phyloP scores from a whole-genome alignment of 2,329 filamentous ascomycete genomes.

The Juglanconis sp. region DNA sequence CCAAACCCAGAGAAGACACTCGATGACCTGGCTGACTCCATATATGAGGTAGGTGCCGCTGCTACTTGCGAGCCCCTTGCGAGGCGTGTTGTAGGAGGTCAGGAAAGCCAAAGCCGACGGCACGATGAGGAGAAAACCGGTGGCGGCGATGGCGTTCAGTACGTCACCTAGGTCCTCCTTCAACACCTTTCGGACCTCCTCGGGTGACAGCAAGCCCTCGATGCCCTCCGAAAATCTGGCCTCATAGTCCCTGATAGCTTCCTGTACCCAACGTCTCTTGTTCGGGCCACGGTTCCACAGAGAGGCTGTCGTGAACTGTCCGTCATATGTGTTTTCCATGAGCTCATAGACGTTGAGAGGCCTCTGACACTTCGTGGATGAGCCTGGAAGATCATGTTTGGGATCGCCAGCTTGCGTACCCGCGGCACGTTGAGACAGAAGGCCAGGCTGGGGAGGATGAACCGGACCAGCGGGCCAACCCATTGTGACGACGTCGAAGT shows the following conservation, averaged over 20 bases:
- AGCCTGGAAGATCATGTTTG: conserved; percentile 15
- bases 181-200: not conserved
- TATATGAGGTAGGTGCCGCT: conserved; percentile 25
- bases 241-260: conserved; percentile 7
- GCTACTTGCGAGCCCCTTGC: conserved; percentile 23
- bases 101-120: conserved; percentile 31
- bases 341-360: conserved; percentile 22
- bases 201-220: not conserved
- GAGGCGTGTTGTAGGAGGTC: conserved; percentile 29
- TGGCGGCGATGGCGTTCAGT: not conserved
- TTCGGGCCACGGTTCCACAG: conserved; percentile 30
- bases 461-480: conserved; percentile 26
- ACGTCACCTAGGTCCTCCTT: not conserved
- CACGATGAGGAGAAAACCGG: not conserved
- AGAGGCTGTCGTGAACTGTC: conserved; percentile 24
- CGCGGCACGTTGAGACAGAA: conserved; percentile 27
- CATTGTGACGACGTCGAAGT: conserved; percentile 23
- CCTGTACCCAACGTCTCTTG: conserved; percentile 10
- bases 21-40: conserved; percentile 27
- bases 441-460: conserved; percentile 26
- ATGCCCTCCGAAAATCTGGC: not conserved
- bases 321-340: conserved; percentile 19
- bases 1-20: conserved; percentile 28
- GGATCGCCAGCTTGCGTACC: conserved; percentile 22
- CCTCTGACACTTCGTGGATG: conserved; percentile 19